A percentile compares a stretch with the other conserved stretches of the same genome.
Evolutionary conservation across 192 early-diverging fungal genomes (phyloP).

Genomic region (Gaertneriomyces semiglobifer): DNA sequence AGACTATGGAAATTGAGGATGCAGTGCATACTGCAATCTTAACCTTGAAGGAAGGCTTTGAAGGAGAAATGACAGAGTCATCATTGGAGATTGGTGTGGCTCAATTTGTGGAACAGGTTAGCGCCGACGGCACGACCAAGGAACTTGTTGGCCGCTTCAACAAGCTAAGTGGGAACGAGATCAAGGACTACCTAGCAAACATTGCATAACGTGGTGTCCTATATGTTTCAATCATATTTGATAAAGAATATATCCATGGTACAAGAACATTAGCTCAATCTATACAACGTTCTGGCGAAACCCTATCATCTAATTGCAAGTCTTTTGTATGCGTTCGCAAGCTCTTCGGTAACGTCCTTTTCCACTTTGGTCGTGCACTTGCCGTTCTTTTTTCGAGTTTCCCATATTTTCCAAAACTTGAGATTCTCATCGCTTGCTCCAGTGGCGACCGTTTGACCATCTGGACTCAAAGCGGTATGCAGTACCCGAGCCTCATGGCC

Average conservation of each 20-base stretch:
- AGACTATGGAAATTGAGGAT: constrained; percentile 95
- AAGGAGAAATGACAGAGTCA: constrained; percentile 96
- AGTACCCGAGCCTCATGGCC: constrained; percentile 54
- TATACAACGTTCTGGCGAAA: too few species aligned
- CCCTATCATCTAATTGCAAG: constrained; percentile 35
- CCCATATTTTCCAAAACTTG: constrained; percentile 62
- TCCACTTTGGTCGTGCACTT: constrained; percentile 13
- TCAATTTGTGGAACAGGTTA: constrained; percentile 47
- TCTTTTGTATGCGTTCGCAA: constrained; percentile 28
- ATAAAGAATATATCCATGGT: too few species aligned
- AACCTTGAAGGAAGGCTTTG: constrained; percentile 98
- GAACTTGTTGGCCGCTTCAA: constrained; percentile 68
- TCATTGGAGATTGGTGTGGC: constrained; percentile 92
- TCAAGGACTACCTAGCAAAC: constrained; percentile 98
- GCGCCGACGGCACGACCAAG: constrained; percentile 55
- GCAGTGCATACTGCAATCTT: constrained; percentile 98
- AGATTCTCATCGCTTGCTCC: constrained; percentile 51
- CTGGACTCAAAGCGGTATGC: constrained; percentile 49
- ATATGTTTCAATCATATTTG: too few species aligned
- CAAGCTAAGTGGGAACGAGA: constrained; percentile 75
- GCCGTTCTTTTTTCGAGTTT: constrained; percentile 27
- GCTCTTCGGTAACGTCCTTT: constrained; percentile 30
- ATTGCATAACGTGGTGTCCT: constrained; percentile 45
- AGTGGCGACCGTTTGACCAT: constrained; percentile 52
- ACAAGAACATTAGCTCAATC: too few species aligned